A percentile compares a stretch with the other conserved stretches of the same genome.
Conservation (phyloP, 202 grass and related monocot genomes). For the Schoenoplectus triqueter region DNA sequence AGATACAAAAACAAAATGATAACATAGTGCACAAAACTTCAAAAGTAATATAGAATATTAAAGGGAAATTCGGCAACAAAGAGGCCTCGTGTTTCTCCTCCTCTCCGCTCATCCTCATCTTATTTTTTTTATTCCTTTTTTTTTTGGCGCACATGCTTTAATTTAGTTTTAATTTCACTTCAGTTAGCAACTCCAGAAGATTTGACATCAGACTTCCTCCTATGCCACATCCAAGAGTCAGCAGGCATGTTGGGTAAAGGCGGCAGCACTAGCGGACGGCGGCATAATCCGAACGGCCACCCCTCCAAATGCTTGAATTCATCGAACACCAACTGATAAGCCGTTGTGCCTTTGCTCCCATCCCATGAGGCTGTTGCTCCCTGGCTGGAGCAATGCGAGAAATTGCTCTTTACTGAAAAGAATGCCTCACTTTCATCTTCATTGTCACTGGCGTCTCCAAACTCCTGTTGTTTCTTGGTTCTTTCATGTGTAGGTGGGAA, state of each 20-base stretch:
- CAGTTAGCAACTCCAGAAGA: neutral
- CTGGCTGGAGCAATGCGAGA: conserved; percentile 71
- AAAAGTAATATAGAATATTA: too few species aligned
- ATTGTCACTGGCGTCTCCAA: conserved; percentile 25
- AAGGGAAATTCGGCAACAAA: too few species aligned
- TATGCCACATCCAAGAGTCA: conserved; percentile 89
- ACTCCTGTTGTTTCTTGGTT: conserved; percentile 8
- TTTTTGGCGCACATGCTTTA: neutral
- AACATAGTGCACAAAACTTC: neutral
- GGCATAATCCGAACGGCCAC: conserved; percentile 93
- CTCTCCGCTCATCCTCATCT: neutral
- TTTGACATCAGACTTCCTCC: conserved; percentile 43
- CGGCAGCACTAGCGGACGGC: conserved; percentile 52
- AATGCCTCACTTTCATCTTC: conserved; percentile 76
- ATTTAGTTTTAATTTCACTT: neutral
- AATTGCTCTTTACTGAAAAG: conserved; percentile 88
- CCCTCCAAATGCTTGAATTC: conserved; percentile 75
- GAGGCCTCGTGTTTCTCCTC: neutral
- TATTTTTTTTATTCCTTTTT: neutral
- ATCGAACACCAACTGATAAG: conserved; percentile 46
- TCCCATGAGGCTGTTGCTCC: conserved; percentile 43
- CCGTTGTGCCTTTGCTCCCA: neutral
- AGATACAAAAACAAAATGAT: neutral
- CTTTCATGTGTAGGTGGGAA: conserved; percentile 47
- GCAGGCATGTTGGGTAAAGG: conserved; percentile 74